These are phyloP conservation scores for Ophiostoma sp. DNA, from an alignment of 2,329 filamentous ascomycete genomes.

Conservation along the genomic window DNA sequence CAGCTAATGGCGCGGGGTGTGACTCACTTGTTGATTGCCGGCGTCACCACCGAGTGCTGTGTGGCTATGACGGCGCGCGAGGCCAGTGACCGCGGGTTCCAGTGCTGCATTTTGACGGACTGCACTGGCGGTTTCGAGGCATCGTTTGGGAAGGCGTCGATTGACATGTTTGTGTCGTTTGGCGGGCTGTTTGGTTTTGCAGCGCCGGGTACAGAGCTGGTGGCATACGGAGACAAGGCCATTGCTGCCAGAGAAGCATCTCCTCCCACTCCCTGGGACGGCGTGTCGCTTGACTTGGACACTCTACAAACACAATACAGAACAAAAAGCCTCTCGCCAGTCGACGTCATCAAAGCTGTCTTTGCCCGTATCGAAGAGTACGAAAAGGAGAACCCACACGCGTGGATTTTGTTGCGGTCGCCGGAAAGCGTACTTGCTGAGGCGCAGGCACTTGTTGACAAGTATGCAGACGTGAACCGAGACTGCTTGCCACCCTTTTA, in stretches of 20 bases:
- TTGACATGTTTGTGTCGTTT: conserved; percentile 53
- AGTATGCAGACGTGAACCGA: conserved; percentile 39
- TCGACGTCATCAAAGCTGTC: conserved; percentile 22
- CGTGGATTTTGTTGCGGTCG: conserved; percentile 51
- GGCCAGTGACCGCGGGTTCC: conserved; percentile 61
- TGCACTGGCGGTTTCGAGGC: conserved; percentile 51
- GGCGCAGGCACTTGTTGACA: conserved; percentile 43
- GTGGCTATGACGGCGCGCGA: conserved; percentile 58
- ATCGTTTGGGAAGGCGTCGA: conserved; percentile 46
- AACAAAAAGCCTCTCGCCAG: conserved; percentile 12
- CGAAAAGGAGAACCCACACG: conserved; percentile 46
- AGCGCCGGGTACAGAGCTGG: conserved; percentile 43
- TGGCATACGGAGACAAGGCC: conserved; percentile 30
- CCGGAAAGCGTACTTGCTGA: conserved; percentile 43
- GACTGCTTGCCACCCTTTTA: conserved; percentile 49
- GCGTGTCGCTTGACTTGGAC: conserved; percentile 15
- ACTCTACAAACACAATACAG: conserved; percentile 25
- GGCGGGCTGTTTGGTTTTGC: conserved; percentile 55
- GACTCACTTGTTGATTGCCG: conserved; percentile 58
- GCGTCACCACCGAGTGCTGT: conserved; percentile 60
- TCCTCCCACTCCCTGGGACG: conserved; percentile 20
- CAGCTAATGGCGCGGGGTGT: conserved; percentile 55
- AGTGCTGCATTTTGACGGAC: conserved; percentile 55
- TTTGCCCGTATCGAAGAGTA: conserved; percentile 52
- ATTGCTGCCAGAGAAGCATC: conserved; percentile 19